Percentiles rank a stretch among this genome's conserved stretches.
Evolutionary conservation across 2,329 filamentous ascomycete species (phyloP).

Genomic region (Epichloe brachyelytri): DNA sequence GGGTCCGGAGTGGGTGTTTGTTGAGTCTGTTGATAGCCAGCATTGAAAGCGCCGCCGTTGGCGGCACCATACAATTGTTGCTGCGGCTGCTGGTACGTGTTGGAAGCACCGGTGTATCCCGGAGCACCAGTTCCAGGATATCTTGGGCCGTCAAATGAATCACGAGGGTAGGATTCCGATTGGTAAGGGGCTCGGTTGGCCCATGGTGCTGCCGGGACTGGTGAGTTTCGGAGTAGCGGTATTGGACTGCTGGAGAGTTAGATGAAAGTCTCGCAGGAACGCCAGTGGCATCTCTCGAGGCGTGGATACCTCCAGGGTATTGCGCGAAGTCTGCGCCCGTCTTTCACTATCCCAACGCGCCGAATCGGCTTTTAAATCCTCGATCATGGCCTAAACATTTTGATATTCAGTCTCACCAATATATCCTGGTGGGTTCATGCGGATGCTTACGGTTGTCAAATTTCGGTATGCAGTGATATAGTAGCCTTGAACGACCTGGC

Average conservation of each 20-base stretch:
- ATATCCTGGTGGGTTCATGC: not conserved
- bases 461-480: conserved; percentile 71
- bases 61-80: conserved; percentile 17
- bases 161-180: conserved; percentile 25
- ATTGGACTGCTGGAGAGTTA: conserved; percentile 47
- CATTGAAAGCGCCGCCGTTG: conserved; percentile 19
- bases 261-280: conserved; percentile 36
- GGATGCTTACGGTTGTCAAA: conserved; percentile 54
- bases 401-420: not conserved
- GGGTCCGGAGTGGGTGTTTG: conserved; percentile 22
- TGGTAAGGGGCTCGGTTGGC: conserved; percentile 27
- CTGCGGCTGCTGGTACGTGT: conserved; percentile 16
- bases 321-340: conserved; percentile 40
- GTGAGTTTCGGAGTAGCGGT: conserved; percentile 41
- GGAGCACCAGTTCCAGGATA: conserved; percentile 38
- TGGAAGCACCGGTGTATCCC: conserved; percentile 34
- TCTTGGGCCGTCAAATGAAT: conserved; percentile 31
- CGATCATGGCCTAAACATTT: conserved; percentile 44
- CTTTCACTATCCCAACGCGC: conserved; percentile 49
- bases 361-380: conserved; percentile 49
- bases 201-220: conserved; percentile 36
- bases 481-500: conserved; percentile 56
- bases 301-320: conserved; percentile 44
- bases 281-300: conserved; percentile 36
- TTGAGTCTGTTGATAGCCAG: conserved; percentile 18